Conservation (phyloP, 129 eudicot species). For the Chrysanthemum lavandulifolium region DNA sequence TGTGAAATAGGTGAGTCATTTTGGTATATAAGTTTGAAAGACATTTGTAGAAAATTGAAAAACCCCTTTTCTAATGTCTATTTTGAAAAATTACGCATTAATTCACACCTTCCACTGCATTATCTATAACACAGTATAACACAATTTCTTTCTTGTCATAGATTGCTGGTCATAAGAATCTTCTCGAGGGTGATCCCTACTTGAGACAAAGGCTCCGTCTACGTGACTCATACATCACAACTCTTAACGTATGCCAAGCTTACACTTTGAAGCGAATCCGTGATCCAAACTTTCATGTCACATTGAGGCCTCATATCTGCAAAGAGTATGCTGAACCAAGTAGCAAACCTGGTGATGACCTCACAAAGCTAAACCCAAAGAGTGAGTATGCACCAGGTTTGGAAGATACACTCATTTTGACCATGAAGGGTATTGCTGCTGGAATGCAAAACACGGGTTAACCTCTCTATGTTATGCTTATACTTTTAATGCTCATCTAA, state of each 20-base stretch:
- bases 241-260: conserved; percentile 85
- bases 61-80: too few species aligned
- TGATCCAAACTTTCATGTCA: conserved; percentile 75
- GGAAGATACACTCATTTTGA: conserved; percentile 95
- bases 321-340: conserved; percentile 64
- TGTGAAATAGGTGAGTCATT: too few species aligned
- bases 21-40: too few species aligned
- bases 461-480: neutral
- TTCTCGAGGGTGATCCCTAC: conserved; percentile 88
- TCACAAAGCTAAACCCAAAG: conserved; percentile 73
- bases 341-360: conserved; percentile 71
- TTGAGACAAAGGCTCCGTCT: conserved; percentile 82
- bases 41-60: too few species aligned
- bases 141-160: conserved; percentile 24
- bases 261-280: conserved; percentile 89
- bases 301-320: conserved; percentile 76
- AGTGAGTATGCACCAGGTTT: conserved; percentile 98
- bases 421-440: conserved; percentile 99
- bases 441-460: conserved; percentile 97
- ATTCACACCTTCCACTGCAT: neutral
- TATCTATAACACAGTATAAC: conserved; percentile 3
- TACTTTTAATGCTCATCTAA: neutral
- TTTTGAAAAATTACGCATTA: neutral
- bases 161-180: conserved; percentile 95
- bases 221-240: conserved; percentile 89